A percentile compares a stretch with the other conserved stretches of the same genome.
phyloP scores from a whole-genome alignment of 208 protist genomes.

The Trypanosoma theileri region DNA sequence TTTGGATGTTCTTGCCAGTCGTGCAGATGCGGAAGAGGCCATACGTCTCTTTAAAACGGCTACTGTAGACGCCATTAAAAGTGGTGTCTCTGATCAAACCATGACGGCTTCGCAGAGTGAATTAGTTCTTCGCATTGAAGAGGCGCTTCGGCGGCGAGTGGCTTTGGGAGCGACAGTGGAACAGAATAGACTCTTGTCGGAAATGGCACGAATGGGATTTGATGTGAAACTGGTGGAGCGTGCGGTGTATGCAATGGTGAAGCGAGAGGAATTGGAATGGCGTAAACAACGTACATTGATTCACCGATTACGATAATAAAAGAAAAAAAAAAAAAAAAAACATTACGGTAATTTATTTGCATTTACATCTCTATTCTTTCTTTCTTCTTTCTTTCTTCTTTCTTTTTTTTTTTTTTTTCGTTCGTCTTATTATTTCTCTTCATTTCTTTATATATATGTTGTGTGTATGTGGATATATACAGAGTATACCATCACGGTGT shows the following conservation, averaged over 20 bases:
- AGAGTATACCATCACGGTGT: no score
- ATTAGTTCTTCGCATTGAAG: conserved; percentile 81
- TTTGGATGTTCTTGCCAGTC: conserved; percentile 84
- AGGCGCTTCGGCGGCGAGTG: conserved; percentile 79
- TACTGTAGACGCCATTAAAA: conserved; percentile 94
- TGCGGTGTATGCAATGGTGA: conserved; percentile 87
- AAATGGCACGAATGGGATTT: conserved; percentile 84
- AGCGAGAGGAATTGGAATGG: conserved; percentile 87
- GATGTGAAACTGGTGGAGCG: conserved; percentile 84
- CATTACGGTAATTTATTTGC: neutral
- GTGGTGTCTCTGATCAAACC: conserved; percentile 69
- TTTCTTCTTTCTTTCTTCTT: no score
- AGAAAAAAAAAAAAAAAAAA: conserved; percentile 5
- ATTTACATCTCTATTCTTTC: neutral
- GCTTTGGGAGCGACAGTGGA: conserved; percentile 84
- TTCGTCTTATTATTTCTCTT: no score
- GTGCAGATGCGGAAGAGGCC: conserved; percentile 93
- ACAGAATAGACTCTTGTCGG: conserved; percentile 72
- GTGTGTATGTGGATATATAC: no score
- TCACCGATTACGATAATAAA: conserved; percentile 59
- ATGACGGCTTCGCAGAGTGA: conserved; percentile 86
- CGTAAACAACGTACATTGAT: conserved; percentile 87
- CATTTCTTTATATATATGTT: no score
- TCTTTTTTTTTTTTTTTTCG: no score
- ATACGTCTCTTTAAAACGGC: conserved; percentile 95